Percentiles rank a stretch among this genome's conserved stretches.
Evolutionary conservation across 2,329 filamentous ascomycete genomes (phyloP).

Genomic region (Neurospora sp.): DNA sequence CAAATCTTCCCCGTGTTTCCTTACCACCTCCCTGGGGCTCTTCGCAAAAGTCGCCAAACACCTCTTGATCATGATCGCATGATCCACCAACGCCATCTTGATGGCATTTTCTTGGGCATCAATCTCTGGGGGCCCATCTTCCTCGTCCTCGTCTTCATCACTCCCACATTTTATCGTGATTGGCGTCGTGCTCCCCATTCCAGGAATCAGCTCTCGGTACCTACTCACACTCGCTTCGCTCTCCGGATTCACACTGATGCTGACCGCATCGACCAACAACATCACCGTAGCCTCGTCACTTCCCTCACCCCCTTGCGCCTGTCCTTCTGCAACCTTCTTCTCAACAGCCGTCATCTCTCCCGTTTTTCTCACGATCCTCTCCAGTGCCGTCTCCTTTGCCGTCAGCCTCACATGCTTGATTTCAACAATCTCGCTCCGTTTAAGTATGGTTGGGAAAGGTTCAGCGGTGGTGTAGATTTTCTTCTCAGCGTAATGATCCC

Average conservation of each 20-base stretch:
- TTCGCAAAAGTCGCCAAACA: conserved; percentile 62
- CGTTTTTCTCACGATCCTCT: conserved; percentile 84
- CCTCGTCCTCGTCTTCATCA: conserved; percentile 32
- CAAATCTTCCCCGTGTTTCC: conserved; percentile 47
- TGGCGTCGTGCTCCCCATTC: conserved; percentile 18
- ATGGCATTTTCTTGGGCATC: conserved; percentile 64
- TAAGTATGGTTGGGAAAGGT: conserved; percentile 80
- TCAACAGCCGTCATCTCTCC: conserved; percentile 71
- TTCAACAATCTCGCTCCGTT: conserved; percentile 73
- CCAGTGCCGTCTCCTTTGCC: conserved; percentile 78
- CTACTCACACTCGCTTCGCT: conserved; percentile 69
- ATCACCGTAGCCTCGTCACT: conserved; percentile 49
- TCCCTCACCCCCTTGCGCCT: conserved; percentile 23
- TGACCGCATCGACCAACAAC: conserved; percentile 63
- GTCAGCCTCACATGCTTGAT: conserved; percentile 56
- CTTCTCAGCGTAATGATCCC: conserved; percentile 75
- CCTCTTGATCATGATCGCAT: conserved; percentile 78
- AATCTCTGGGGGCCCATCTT: conserved; percentile 34
- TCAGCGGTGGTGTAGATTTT: conserved; percentile 74
- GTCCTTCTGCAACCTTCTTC: conserved; percentile 61
- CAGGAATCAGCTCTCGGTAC: conserved; percentile 66
- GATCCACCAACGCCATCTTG: conserved; percentile 76
- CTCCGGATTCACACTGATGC: conserved; percentile 62
- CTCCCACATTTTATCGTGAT: conserved; percentile 15
- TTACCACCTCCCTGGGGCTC: conserved; percentile 50